Percentiles rank a stretch among this genome's conserved stretches.
Conservation (phyloP, 1,139 yeast species). For the Candida sojae region DNA sequence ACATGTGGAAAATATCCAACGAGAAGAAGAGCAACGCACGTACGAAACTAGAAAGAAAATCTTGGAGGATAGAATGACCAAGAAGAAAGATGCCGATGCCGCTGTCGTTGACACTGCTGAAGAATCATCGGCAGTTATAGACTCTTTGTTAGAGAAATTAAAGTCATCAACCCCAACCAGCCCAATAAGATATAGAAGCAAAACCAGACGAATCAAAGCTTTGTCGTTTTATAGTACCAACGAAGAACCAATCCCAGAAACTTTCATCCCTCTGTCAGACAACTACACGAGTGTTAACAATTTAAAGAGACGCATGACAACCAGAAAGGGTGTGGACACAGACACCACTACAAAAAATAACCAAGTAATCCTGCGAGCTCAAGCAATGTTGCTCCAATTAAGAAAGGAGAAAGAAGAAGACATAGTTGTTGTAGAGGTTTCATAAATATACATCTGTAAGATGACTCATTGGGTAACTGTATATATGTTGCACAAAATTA, state of each 20-base stretch:
- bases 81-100: slow-evolving; percentile 14
- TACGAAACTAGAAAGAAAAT: slow-evolving; percentile 40
- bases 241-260: slow-evolving; percentile 2
- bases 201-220: slow-evolving; percentile 34
- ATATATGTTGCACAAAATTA: neutral
- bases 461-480: slow-evolving; percentile 1
- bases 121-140: slow-evolving; percentile 34
- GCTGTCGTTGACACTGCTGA: slow-evolving; percentile 18
- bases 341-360: slow-evolving; percentile 19
- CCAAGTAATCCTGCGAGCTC: slow-evolving; percentile 39
- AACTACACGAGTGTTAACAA: slow-evolving; percentile 31
- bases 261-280: neutral
- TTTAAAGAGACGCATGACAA: slow-evolving; percentile 41
- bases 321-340: slow-evolving; percentile 22
- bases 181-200: slow-evolving; percentile 18
- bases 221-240: slow-evolving; percentile 36
- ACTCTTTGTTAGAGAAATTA: slow-evolving; percentile 38
- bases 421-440: slow-evolving; percentile 1
- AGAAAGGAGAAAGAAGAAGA: slow-evolving; percentile 16
- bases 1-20: slow-evolving; percentile 48
- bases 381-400: slow-evolving; percentile 42
- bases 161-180: slow-evolving; percentile 31
- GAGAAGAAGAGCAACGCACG: slow-evolving; percentile 47
- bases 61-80: slow-evolving; percentile 28
- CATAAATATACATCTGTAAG: neutral